phyloP scores from a whole-genome alignment of 2,329 filamentous ascomycete species.

The Diplocarpon rosae region DNA sequence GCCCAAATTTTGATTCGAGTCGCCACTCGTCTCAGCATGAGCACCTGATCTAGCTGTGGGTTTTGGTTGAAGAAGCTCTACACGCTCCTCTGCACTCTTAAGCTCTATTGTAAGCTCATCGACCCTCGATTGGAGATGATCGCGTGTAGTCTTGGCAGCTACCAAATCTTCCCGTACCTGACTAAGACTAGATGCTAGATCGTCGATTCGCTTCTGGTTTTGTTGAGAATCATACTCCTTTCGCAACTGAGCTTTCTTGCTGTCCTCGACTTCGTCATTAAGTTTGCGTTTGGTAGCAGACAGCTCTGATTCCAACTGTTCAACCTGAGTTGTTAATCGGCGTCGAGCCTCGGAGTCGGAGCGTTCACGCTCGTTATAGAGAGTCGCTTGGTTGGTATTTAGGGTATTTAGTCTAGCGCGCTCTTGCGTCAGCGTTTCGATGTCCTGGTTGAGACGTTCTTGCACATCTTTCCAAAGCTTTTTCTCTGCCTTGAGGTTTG shows the following conservation, averaged over 20 bases:
- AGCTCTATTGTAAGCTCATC: conserved; percentile 84
- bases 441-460: conserved; percentile 76
- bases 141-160: conserved; percentile 73
- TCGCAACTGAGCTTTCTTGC: conserved; percentile 68
- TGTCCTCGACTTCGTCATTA: conserved; percentile 70
- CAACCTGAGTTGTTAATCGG: conserved; percentile 66
- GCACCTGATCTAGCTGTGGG: conserved; percentile 50
- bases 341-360: conserved; percentile 72
- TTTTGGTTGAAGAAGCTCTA: conserved; percentile 70
- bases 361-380: conserved; percentile 86
- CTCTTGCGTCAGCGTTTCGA: conserved; percentile 74
- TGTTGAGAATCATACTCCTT: conserved; percentile 88
- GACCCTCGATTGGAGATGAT: conserved; percentile 80
- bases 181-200: conserved; percentile 69
- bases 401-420: conserved; percentile 73
- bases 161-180: conserved; percentile 79
- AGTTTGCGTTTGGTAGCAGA: conserved; percentile 71
- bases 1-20: conserved; percentile 34
- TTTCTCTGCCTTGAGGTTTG: conserved; percentile 91
- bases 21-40: conserved; percentile 31
- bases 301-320: conserved; percentile 70
- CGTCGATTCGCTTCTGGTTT: conserved; percentile 82
- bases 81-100: conserved; percentile 78
- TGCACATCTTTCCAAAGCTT: conserved; percentile 92
- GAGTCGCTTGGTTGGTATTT: conserved; percentile 71